Evolutionary conservation across 371 early-diverging fungal genomes (phyloP).

Genomic region (Mucor velutinosus): DNA sequence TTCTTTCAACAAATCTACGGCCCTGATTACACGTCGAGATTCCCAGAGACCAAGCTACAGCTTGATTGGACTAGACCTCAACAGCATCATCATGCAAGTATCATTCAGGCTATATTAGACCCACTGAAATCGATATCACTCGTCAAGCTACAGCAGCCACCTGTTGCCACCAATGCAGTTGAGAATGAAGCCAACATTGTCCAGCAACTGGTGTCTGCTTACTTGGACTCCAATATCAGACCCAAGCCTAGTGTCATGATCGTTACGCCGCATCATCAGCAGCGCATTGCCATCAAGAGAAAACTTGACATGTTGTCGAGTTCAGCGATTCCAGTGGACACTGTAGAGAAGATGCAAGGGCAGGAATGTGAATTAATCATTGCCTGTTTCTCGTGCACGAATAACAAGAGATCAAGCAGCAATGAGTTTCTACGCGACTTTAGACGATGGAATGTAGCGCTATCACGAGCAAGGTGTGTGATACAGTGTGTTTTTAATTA

Average conservation of each 20-base stretch:
- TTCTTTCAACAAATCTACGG: slow-evolving; percentile 62
- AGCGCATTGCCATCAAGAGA: slow-evolving; percentile 45
- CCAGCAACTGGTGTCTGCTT: slow-evolving; percentile 34
- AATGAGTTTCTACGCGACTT: slow-evolving; percentile 50
- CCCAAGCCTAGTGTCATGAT: slow-evolving; percentile 25
- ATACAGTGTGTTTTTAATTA: neutral
- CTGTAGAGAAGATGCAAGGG: slow-evolving; percentile 62
- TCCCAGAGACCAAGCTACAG: slow-evolving; percentile 25
- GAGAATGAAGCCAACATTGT: slow-evolving; percentile 48
- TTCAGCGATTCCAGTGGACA: slow-evolving; percentile 1
- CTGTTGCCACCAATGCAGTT: slow-evolving; percentile 8
- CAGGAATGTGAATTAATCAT: slow-evolving; percentile 62
- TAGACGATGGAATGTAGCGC: slow-evolving; percentile 60
- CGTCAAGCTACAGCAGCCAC: slow-evolving; percentile 30
- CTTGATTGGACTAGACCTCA: slow-evolving; percentile 15
- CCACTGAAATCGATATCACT: slow-evolving; percentile 44
- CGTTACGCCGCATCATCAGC: slow-evolving; percentile 59
- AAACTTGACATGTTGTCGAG: slow-evolving; percentile 13
- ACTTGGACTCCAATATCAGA: slow-evolving; percentile 29
- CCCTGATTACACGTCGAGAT: slow-evolving; percentile 37
- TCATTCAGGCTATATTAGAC: slow-evolving; percentile 31
- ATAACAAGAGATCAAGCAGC: slow-evolving; percentile 15
- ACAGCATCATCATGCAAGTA: neutral
- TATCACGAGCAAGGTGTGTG: slow-evolving; percentile 53
- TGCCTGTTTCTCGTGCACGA: slow-evolving; percentile 51